phyloP scores from a whole-genome alignment of 2,329 filamentous ascomycete species.

The Ophiostoma tasmaniense region DNA sequence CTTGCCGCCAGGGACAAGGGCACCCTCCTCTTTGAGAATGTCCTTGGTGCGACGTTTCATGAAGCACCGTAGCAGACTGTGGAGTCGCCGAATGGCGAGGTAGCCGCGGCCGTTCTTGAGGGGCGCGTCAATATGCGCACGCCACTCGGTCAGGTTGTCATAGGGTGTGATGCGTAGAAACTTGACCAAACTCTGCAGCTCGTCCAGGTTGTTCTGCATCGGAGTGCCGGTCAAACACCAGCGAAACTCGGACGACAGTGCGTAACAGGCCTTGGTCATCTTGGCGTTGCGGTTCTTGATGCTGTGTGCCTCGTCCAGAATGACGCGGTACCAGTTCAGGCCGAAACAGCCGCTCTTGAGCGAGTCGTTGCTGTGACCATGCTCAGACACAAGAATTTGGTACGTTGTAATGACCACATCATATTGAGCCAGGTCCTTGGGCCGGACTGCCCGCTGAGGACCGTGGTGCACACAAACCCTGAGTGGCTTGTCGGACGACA shows the following conservation, averaged over 20 bases:
- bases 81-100: slow-evolving; percentile 77
- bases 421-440: slow-evolving; percentile 68
- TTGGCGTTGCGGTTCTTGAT: slow-evolving; percentile 99
- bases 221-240: slow-evolving; percentile 97
- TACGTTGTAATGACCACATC: slow-evolving; percentile 98
- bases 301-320: slow-evolving; percentile 92
- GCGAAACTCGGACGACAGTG: slow-evolving; percentile 73
- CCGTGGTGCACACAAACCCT: slow-evolving; percentile 89
- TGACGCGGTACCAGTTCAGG: slow-evolving; percentile 88
- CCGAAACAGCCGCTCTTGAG: slow-evolving; percentile 79
- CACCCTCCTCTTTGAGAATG: slow-evolving; percentile 81
- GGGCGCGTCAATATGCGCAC: slow-evolving; percentile 79
- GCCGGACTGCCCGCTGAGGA: slow-evolving; percentile 69
- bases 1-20: slow-evolving; percentile 68
- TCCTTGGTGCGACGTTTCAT: slow-evolving; percentile 99
- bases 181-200: slow-evolving; percentile 85
- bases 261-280: slow-evolving; percentile 84
- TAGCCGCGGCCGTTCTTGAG: slow-evolving; percentile 86
- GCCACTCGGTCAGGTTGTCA: slow-evolving; percentile 78
- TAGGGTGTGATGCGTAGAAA: slow-evolving; percentile 91
- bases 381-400: slow-evolving; percentile 87
- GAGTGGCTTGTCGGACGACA: slow-evolving; percentile 56
- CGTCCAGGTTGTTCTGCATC: slow-evolving; percentile 97
- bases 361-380: slow-evolving; percentile 59
- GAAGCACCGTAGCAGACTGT: slow-evolving; percentile 79